Evolutionary conservation across 345 rosid genomes (phyloP), one percentile per base, ranked within the genome.

Genomic region (Eucalyptus marginata): DNA sequence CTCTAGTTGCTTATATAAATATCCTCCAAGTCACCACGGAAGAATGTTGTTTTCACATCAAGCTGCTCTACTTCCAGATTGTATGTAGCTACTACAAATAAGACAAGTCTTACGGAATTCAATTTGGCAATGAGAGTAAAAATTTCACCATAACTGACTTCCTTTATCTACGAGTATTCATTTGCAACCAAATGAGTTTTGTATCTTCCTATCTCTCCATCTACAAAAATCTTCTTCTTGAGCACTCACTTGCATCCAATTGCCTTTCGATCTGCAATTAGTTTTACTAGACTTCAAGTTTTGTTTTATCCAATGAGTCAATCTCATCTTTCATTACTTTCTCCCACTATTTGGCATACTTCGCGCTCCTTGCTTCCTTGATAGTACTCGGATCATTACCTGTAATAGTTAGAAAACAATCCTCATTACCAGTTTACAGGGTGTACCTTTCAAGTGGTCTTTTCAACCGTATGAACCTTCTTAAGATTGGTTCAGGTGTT

Each of bases 361-460:
- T 24, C 10, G 4, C 0, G 4, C 56, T 52, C 2, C 1, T 18
- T 52, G 56, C 56, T 52, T 52, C 24, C 24, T 52, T 52, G 2
- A 52, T 52, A 52, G 10, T 52, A 1, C 24, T 18, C 4, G 2
- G 24, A 52, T 52, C 24, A 18, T 52, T 52, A 52, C 2, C 9
- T 18, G 0, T 52, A 18, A 18, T 0, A 7, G 1, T 52, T 3
- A 52, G 24, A 52, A 52, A 18, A 52, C 24, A 52, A 52, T 52
- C 56, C 56, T 18, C 24, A 18, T 52, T 52, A 52, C 24, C 0
- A 52, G 0, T 52, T 52, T 18, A 18, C 24, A 52, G 0, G 56
- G 56, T 18, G 56, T 18, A 18, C 24, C 56, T 52, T 1, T 52
- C 56, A 52, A 52, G 56, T 16, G 56, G 7, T 52, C 24, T 52